Percentiles rank a stretch among this genome's conserved stretches.
These are phyloP conservation scores for Coemansia furcata DNA, from an alignment of 192 early-diverging fungal species.

Conservation along the genomic window DNA sequence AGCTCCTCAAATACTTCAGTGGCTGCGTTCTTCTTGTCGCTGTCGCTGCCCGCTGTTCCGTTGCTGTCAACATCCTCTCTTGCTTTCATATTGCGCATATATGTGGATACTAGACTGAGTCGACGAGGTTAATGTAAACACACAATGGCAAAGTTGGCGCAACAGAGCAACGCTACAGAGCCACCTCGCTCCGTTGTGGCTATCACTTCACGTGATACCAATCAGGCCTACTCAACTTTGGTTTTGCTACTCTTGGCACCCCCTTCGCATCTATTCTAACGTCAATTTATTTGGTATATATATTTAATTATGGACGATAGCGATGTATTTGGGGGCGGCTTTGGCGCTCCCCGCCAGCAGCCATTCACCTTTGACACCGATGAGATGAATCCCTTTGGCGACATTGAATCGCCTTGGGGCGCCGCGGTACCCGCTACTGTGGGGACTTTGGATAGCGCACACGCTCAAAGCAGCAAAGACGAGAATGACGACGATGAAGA, in stretches of 20 bases:
- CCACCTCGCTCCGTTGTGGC: background rate
- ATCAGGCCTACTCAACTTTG: background rate
- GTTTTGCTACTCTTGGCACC: background rate
- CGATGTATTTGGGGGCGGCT: slow-evolving; percentile 42
- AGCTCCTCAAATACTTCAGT: slow-evolving; percentile 43
- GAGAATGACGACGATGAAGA: background rate
- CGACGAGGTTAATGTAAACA: background rate
- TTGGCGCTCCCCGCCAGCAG: slow-evolving; percentile 25
- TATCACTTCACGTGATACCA: background rate
- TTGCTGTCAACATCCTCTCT: slow-evolving; percentile 8
- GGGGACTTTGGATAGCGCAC: background rate
- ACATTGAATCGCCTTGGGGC: slow-evolving; percentile 32
- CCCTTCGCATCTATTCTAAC: background rate
- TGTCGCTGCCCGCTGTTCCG: background rate
- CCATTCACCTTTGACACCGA: slow-evolving; percentile 37
- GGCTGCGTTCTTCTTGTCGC: background rate
- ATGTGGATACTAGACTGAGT: background rate
- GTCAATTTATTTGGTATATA: background rate
- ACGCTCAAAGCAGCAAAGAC: background rate
- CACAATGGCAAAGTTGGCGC: background rate
- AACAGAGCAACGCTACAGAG: background rate
- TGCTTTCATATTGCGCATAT: slow-evolving; percentile 11
- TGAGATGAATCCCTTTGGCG: slow-evolving; percentile 53
- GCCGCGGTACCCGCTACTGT: background rate
- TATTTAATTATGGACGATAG: slow-evolving; percentile 22